These are phyloP conservation scores for Torulaspora maleeae DNA, from an alignment of 805 yeast genomes.

Conservation along the genomic window DNA sequence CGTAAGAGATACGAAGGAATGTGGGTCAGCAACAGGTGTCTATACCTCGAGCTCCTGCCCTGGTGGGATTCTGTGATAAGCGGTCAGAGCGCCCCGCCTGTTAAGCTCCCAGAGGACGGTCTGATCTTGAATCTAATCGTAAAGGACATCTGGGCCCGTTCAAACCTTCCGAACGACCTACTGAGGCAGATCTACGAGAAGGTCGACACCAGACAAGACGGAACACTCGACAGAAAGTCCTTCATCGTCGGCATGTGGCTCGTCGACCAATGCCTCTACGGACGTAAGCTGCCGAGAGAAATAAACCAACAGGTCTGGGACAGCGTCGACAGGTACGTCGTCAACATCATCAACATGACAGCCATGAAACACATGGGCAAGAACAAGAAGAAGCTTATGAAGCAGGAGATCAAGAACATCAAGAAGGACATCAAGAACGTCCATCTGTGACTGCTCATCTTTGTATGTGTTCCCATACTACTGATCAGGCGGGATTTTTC, in stretches of 20 bases:
- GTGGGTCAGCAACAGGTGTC: constrained; percentile 85
- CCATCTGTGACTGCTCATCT: constrained; percentile 12
- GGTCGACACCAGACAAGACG: constrained; percentile 64
- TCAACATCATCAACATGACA: constrained; percentile 14
- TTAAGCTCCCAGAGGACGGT: constrained; percentile 30
- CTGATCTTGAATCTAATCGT: constrained; percentile 49
- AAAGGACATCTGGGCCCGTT: constrained; percentile 73
- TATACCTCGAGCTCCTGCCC: constrained; percentile 42
- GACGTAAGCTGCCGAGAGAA: constrained; percentile 75
- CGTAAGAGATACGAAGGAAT: constrained; percentile 87
- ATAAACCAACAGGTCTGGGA: constrained; percentile 74
- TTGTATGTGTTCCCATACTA: neutral
- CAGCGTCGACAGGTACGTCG: constrained; percentile 47
- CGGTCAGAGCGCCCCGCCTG: constrained; percentile 8
- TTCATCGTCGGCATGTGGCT: constrained; percentile 97
- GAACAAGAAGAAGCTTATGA: constrained; percentile 22
- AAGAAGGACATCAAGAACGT: constrained; percentile 31
- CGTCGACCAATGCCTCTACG: constrained; percentile 92
- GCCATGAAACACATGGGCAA: constrained; percentile 16
- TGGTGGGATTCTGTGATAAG: constrained; percentile 29
- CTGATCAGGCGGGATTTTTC: constrained; percentile 4
- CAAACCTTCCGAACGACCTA: constrained; percentile 61
- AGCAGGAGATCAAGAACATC: constrained; percentile 28
- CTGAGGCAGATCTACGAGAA: constrained; percentile 63
- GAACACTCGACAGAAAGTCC: constrained; percentile 71